Percentiles rank a stretch among this genome's conserved stretches.
phyloP scores from a whole-genome alignment of 805 yeast species.

The Diddensiella caesifluorescens region DNA sequence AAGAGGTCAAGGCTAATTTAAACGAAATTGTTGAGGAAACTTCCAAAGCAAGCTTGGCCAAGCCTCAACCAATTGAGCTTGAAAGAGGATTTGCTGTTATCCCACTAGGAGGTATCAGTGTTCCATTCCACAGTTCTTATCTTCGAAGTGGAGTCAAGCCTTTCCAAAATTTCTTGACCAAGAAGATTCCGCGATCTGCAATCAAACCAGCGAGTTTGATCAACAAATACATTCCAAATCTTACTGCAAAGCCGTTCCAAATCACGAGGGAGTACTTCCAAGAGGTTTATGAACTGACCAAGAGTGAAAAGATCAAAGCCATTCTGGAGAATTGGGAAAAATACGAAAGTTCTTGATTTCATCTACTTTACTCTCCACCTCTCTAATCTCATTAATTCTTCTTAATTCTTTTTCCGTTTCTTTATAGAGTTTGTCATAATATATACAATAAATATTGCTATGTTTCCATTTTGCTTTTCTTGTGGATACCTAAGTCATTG shows the following conservation, averaged over 20 bases:
- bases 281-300: slow-evolving; percentile 88
- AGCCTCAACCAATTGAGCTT: slow-evolving; percentile 94
- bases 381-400: slow-evolving; percentile 4
- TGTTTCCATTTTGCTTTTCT: background rate
- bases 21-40: slow-evolving; percentile 84
- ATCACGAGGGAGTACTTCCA: slow-evolving; percentile 95
- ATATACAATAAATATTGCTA: slow-evolving; percentile 2
- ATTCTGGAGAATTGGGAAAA: slow-evolving; percentile 94
- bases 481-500: slow-evolving; percentile 28
- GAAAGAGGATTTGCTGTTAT: slow-evolving; percentile 98
- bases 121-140: slow-evolving; percentile 99
- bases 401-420: slow-evolving; percentile 4
- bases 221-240: slow-evolving; percentile 95
- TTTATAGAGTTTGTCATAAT: background rate
- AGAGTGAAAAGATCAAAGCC: slow-evolving; percentile 82
- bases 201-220: slow-evolving; percentile 91
- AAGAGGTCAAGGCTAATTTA: slow-evolving; percentile 84
- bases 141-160: slow-evolving; percentile 98
- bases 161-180: slow-evolving; percentile 93
- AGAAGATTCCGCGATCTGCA: slow-evolving; percentile 91
- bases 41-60: slow-evolving; percentile 70
- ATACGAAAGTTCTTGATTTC: slow-evolving; percentile 41
- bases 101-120: slow-evolving; percentile 98
- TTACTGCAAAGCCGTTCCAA: slow-evolving; percentile 96
- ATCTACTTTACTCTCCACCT: background rate